phyloP scores from a whole-genome alignment of 2,329 filamentous ascomycete genomes.

The Monosporascus ibericus region DNA sequence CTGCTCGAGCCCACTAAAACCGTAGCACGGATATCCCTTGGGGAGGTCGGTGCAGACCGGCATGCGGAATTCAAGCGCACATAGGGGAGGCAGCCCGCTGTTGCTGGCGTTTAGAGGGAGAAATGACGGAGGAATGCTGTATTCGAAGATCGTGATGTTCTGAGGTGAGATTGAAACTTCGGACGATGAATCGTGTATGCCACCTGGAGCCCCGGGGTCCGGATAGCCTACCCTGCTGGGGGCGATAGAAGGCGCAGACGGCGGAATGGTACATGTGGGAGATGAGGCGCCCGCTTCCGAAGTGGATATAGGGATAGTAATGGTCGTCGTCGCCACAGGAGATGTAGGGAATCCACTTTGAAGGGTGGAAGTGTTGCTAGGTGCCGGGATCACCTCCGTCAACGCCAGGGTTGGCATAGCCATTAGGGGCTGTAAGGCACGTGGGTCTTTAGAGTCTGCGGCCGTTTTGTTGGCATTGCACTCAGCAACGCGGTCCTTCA shows the following conservation, averaged over 20 bases:
- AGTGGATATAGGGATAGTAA: neutral
- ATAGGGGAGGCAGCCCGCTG: conserved; percentile 8
- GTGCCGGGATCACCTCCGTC: neutral
- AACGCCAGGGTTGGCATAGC: neutral
- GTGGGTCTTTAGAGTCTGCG: neutral
- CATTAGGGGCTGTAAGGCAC: neutral
- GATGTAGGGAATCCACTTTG: neutral
- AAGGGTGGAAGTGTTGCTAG: neutral
- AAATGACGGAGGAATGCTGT: conserved; percentile 17
- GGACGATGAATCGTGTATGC: conserved; percentile 9
- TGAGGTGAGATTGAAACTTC: conserved; percentile 15
- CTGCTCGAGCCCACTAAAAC: conserved; percentile 25
- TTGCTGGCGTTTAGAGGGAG: conserved; percentile 1
- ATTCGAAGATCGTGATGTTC: conserved; percentile 20
- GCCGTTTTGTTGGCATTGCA: conserved; percentile 7
- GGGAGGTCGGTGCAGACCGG: conserved; percentile 23
- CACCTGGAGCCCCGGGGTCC: conserved; percentile 8
- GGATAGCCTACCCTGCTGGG: conserved; percentile 14
- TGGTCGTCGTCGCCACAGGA: neutral
- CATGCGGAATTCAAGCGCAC: conserved; percentile 27
- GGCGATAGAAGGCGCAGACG: conserved; percentile 22
- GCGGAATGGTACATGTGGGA: conserved; percentile 12
- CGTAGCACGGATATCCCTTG: conserved; percentile 25
- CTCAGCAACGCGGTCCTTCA: conserved; percentile 12
- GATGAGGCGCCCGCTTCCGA: conserved; percentile 1